Evolutionary conservation across 1,139 yeast genomes (phyloP).

Genomic region (Blastobotrys proliferans): DNA sequence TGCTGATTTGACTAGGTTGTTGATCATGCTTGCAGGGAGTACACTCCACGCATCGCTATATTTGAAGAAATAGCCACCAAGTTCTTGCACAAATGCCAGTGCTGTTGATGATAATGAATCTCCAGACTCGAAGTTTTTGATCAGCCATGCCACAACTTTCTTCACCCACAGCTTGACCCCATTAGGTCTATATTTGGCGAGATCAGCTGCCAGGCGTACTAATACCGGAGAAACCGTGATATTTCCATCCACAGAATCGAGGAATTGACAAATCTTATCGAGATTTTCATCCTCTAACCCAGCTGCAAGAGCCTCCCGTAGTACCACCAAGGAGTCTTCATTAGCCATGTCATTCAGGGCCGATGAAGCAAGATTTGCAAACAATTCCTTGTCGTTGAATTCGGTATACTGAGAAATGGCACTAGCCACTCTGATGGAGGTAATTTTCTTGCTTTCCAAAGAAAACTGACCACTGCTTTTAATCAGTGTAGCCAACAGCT

Average conservation of each 20-base stretch:
- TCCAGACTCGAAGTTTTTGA: conserved; percentile 16
- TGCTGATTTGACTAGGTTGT: neutral
- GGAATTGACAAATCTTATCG: neutral
- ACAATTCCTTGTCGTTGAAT: neutral
- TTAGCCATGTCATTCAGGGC: neutral
- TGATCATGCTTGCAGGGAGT: too few species aligned
- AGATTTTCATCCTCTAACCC: neutral
- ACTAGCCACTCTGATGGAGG: conserved; percentile 3
- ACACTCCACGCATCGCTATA: too few species aligned
- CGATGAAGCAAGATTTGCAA: neutral
- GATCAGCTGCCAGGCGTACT: conserved; percentile 8
- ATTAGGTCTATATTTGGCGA: neutral
- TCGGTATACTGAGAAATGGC: conserved; percentile 6
- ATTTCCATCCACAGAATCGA: conserved; percentile 8
- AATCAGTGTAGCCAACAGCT: conserved; percentile 6
- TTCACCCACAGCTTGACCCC: conserved; percentile 8
- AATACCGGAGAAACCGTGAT: conserved; percentile 9
- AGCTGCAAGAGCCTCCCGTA: conserved; percentile 4
- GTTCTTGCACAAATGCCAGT: conserved; percentile 1
- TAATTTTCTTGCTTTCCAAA: too few species aligned
- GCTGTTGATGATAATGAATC: neutral
- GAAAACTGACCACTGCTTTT: conserved; percentile 2
- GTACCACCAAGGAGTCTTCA: conserved; percentile 4
- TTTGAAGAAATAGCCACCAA: too few species aligned
- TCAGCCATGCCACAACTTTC: conserved; percentile 27